phyloP scores from a whole-genome alignment of 768 basidiomycete species.

The Scleroderma bovista region DNA sequence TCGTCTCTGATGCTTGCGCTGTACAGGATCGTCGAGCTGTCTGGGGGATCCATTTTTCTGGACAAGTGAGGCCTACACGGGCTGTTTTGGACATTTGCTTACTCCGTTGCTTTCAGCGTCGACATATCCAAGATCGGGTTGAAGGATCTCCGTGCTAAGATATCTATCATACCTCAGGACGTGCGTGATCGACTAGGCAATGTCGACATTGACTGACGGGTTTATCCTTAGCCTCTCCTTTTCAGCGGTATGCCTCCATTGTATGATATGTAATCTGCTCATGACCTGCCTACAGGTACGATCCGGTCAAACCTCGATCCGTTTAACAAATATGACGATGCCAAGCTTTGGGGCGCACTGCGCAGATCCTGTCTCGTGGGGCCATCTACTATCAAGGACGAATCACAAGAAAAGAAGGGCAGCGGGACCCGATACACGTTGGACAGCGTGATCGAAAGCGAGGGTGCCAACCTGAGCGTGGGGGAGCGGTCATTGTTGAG shows the following conservation, averaged over 20 bases:
- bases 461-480: conserved; percentile 75
- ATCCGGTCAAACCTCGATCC: conserved; percentile 84
- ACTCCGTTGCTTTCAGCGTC: conserved; percentile 31
- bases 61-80: conserved; percentile 44
- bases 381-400: conserved; percentile 14
- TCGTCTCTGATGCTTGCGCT: conserved; percentile 60
- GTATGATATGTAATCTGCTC: too few species aligned
- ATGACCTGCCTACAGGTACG: conserved; percentile 38
- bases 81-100: background rate
- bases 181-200: conserved; percentile 27
- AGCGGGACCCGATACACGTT: conserved; percentile 60
- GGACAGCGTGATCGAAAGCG: conserved; percentile 79
- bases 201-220: background rate
- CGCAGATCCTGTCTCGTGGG: conserved; percentile 77
- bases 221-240: conserved; percentile 40
- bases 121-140: conserved; percentile 69
- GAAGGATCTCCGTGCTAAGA: conserved; percentile 50
- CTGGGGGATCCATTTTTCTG: conserved; percentile 52
- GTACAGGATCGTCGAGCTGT: conserved; percentile 64
- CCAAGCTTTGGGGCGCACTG: conserved; percentile 77
- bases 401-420: conserved; percentile 18
- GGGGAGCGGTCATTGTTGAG: conserved; percentile 76
- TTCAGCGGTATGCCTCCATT: conserved; percentile 43
- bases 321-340: conserved; percentile 72
- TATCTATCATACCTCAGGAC: conserved; percentile 67